Evolutionary conservation across 352 stramenopile species (phyloP).

Genomic region (Phytophthora pisi): DNA sequence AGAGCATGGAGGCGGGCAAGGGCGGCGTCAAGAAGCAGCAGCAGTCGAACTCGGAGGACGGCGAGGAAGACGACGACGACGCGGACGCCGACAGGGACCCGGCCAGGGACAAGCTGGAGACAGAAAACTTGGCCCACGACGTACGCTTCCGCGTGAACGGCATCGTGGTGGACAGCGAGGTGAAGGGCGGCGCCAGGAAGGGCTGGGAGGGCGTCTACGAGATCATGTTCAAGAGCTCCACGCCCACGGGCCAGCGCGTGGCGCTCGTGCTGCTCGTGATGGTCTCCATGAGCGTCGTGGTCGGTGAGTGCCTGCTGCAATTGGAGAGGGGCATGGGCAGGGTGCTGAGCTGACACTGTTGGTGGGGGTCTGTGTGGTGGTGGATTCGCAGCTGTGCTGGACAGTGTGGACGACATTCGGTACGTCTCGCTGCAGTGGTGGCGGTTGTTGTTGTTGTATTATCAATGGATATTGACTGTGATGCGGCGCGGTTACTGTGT

Average conservation of each 20-base stretch:
- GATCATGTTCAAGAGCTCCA: constrained; percentile 72
- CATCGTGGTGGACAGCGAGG: constrained; percentile 75
- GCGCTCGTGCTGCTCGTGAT: constrained; percentile 71
- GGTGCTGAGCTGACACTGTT: constrained; percentile 3
- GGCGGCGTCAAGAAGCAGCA: constrained; percentile 14
- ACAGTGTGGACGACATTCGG: constrained; percentile 72
- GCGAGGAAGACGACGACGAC: constrained; percentile 15
- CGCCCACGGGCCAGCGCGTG: constrained; percentile 56
- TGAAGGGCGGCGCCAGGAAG: constrained; percentile 58
- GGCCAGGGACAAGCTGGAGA: constrained; percentile 25
- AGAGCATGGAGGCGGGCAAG: constrained; percentile 43
- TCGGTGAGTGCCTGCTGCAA: constrained; percentile 45
- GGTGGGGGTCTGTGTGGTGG: constrained; percentile 26
- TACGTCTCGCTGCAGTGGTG: constrained; percentile 35
- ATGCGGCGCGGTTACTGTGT: constrained; percentile 1
- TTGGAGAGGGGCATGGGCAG: background rate
- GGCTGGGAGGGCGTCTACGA: constrained; percentile 68
- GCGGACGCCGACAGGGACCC: constrained; percentile 29
- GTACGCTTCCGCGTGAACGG: constrained; percentile 73
- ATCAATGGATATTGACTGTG: background rate
- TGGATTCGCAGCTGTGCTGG: constrained; percentile 62
- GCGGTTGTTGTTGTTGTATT: background rate
- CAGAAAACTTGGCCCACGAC: constrained; percentile 39
- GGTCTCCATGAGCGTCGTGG: constrained; percentile 71
- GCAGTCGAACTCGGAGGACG: constrained; percentile 24